These are phyloP conservation scores for Glycyrrhiza uralensis DNA, from an alignment of 306 rosid genomes.

Conservation along the genomic window DNA sequence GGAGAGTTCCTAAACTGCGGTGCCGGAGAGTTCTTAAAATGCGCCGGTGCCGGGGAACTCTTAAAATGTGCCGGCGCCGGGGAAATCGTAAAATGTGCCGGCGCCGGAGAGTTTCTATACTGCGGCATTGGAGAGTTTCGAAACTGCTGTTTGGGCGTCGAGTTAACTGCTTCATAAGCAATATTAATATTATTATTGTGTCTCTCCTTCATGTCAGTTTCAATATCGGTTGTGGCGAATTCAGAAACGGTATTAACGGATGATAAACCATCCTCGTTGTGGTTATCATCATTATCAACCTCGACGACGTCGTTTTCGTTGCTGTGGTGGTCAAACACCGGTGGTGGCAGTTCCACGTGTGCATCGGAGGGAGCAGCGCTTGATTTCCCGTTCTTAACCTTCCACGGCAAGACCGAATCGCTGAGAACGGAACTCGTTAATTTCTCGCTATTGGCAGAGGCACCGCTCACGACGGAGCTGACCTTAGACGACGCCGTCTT, in stretches of 20 bases:
- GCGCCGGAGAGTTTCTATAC: too few relatives aligned
- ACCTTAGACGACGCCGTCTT: constrained; percentile 18
- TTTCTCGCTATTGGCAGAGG: neutral
- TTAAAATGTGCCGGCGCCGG: neutral
- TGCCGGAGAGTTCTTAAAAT: neutral
- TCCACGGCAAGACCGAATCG: constrained; percentile 23
- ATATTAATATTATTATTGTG: too few relatives aligned
- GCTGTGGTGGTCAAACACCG: neutral
- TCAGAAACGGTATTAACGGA: neutral
- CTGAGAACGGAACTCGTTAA: constrained; percentile 22
- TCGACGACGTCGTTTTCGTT: neutral
- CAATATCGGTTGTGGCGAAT: neutral
- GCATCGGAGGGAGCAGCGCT: neutral
- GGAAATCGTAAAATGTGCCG: neutral
- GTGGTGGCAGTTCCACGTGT: neutral
- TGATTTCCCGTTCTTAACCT: constrained; percentile 28
- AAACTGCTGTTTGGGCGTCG: constrained; percentile 7
- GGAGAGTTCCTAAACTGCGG: neutral
- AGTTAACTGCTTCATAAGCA: neutral
- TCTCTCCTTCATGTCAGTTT: neutral
- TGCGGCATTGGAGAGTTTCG: neutral
- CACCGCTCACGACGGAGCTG: constrained; percentile 33
- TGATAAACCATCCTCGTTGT: neutral
- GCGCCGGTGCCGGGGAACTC: neutral
- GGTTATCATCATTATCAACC: neutral